A percentile compares a stretch with the other conserved stretches of the same genome.
Conservation (phyloP, 1,284 basidiomycete genomes). For the Peniophora sp. region DNA sequence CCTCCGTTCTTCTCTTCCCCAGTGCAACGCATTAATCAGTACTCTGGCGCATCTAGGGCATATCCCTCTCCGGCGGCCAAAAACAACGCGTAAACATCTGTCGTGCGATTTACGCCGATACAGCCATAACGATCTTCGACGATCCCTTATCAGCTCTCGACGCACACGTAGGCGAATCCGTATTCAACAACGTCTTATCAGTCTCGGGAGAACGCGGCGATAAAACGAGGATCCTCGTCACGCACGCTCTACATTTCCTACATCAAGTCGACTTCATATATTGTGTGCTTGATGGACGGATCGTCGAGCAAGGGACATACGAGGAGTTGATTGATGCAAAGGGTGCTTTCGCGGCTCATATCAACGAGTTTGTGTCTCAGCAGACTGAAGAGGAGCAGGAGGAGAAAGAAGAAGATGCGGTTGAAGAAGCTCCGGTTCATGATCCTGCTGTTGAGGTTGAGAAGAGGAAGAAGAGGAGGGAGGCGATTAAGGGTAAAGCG, state of each 20-base stretch:
- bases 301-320: slow-evolving; percentile 75
- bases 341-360: slow-evolving; percentile 67
- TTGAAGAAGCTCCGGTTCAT: slow-evolving; percentile 20
- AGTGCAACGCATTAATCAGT: background rate
- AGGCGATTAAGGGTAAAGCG: slow-evolving; percentile 28
- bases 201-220: slow-evolving; percentile 34
- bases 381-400: slow-evolving; percentile 18
- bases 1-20: background rate
- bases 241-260: slow-evolving; percentile 78
- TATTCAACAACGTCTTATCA: slow-evolving; percentile 80
- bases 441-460: slow-evolving; percentile 18
- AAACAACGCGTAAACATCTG: slow-evolving; percentile 74
- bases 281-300: slow-evolving; percentile 60
- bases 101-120: slow-evolving; percentile 78
- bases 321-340: slow-evolving; percentile 52
- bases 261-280: slow-evolving; percentile 73
- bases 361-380: slow-evolving; percentile 57
- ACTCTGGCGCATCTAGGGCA: slow-evolving; percentile 40
- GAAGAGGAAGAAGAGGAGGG: slow-evolving; percentile 28
- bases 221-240: slow-evolving; percentile 80
- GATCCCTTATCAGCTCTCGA: slow-evolving; percentile 77
- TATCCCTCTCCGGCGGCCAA: slow-evolving; percentile 77
- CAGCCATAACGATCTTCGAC: slow-evolving; percentile 83
- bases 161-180: slow-evolving; percentile 81
- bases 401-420: slow-evolving; percentile 26